These are phyloP conservation scores for Sequoiadendron giganteum DNA, from an alignment of 75 land plant species.

Conservation along the genomic window DNA sequence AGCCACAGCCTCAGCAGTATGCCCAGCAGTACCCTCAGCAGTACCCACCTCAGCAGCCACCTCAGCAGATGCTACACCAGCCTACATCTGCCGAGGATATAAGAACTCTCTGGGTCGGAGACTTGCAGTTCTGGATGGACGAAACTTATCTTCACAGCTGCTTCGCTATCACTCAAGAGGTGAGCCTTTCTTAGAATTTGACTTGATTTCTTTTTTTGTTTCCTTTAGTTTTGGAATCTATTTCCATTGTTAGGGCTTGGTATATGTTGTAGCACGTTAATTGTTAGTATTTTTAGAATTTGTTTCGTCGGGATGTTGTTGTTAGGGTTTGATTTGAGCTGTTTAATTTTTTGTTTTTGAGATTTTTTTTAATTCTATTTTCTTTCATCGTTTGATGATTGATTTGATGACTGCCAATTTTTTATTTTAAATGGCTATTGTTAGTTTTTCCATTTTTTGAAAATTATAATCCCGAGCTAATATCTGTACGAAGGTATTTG, in stretches of 20 bases:
- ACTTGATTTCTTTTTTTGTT: background rate
- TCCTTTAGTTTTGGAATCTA: background rate
- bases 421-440: no score
- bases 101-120: slow-evolving; percentile 53
- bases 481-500: no score
- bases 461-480: no score
- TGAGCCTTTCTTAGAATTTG: background rate
- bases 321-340: background rate
- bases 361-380: background rate
- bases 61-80: slow-evolving; percentile 20
- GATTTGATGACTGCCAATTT: background rate
- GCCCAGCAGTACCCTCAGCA: background rate
- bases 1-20: slow-evolving; percentile 1
- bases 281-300: no score
- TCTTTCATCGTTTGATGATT: background rate
- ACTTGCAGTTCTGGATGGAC: slow-evolving; percentile 58
- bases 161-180: slow-evolving; percentile 42
- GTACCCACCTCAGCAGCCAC: slow-evolving; percentile 15
- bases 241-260: background rate
- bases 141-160: slow-evolving; percentile 38
- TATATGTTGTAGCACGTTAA: no score
- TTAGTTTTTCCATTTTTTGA: no score
- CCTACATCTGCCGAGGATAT: slow-evolving; percentile 44
- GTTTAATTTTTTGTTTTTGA: background rate
- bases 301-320: background rate